phyloP scores from a whole-genome alignment of 2,329 filamentous ascomycete species.

The Paecilomyces sp. region DNA sequence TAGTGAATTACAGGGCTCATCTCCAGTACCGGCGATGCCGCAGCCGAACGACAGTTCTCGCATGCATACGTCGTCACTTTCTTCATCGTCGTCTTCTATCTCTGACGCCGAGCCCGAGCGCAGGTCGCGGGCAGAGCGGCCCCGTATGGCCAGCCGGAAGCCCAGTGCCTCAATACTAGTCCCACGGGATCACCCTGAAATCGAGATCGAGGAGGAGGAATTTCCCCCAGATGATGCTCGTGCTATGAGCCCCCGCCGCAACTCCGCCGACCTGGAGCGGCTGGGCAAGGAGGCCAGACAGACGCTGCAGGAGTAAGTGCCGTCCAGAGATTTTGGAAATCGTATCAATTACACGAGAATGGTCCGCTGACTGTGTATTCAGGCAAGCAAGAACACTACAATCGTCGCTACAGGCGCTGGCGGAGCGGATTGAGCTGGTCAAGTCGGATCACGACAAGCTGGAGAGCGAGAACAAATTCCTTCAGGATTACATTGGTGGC shows the following conservation, averaged over 20 bases:
- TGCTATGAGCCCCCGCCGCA: slow-evolving; percentile 88
- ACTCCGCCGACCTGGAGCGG: slow-evolving; percentile 82
- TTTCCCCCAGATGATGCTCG: slow-evolving; percentile 83
- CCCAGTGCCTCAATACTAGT: slow-evolving; percentile 79
- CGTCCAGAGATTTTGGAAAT: neutral
- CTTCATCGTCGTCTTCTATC: slow-evolving; percentile 41
- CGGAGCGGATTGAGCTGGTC: slow-evolving; percentile 90
- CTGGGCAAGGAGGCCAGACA: slow-evolving; percentile 74
- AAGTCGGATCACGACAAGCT: slow-evolving; percentile 94
- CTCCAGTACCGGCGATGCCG: slow-evolving; percentile 31
- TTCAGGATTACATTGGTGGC: slow-evolving; percentile 97
- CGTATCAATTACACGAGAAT: neutral
- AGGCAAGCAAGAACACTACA: slow-evolving; percentile 87
- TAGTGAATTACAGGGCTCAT: slow-evolving; percentile 29
- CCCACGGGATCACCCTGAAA: slow-evolving; percentile 65
- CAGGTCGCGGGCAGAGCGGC: slow-evolving; percentile 47
- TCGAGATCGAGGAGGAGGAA: slow-evolving; percentile 65
- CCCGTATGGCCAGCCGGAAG: slow-evolving; percentile 64
- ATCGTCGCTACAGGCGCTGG: slow-evolving; percentile 79
- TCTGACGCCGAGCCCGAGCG: slow-evolving; percentile 40
- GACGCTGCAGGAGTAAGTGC: slow-evolving; percentile 53
- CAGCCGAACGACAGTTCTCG: slow-evolving; percentile 31
- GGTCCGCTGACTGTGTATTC: slow-evolving; percentile 5
- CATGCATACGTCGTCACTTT: slow-evolving; percentile 33
- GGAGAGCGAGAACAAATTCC: slow-evolving; percentile 91